Conservation (phyloP, 75 land plant species). For the Pinus tabuliformis region DNA sequence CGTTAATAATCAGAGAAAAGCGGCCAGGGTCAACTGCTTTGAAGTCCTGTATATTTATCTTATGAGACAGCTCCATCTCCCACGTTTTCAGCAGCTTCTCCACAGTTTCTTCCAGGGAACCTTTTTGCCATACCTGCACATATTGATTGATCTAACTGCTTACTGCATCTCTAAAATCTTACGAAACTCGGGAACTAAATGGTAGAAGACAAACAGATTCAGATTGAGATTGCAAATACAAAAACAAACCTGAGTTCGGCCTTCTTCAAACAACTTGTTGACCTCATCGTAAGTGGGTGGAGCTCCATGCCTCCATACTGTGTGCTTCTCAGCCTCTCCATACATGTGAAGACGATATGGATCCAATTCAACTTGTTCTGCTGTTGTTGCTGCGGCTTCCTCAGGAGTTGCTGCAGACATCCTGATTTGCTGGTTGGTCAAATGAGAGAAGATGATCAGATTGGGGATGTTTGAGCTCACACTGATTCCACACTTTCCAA, state of each 20-base stretch:
- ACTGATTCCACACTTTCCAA: no score
- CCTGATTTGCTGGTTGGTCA: conserved; percentile 1
- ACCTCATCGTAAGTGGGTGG: conserved; percentile 56
- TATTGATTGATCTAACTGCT: no score
- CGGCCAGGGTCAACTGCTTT: conserved; percentile 47
- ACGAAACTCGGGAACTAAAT: not conserved
- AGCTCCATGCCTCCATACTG: conserved; percentile 63
- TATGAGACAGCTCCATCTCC: conserved; percentile 85
- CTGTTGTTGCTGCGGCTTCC: no score
- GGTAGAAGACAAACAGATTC: not conserved
- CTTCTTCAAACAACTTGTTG: conserved; percentile 45
- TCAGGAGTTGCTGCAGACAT: not conserved
- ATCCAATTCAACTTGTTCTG: not conserved
- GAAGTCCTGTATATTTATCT: conserved; percentile 31
- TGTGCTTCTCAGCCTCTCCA: conserved; percentile 40
- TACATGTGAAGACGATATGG: conserved; percentile 33
- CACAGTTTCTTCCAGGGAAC: conserved; percentile 71
- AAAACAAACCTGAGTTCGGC: conserved; percentile 25
- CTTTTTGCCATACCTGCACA: conserved; percentile 59
- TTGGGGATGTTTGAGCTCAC: no score
- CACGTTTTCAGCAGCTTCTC: conserved; percentile 71
- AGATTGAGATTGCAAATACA: not conserved
- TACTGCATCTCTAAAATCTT: not conserved
- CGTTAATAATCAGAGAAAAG: conserved; percentile 50
- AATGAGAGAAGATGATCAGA: not conserved